Base-by-base conservation (phyloP, 1,284 basidiomycete species). In the Sanghuangporus baumii region DNA sequence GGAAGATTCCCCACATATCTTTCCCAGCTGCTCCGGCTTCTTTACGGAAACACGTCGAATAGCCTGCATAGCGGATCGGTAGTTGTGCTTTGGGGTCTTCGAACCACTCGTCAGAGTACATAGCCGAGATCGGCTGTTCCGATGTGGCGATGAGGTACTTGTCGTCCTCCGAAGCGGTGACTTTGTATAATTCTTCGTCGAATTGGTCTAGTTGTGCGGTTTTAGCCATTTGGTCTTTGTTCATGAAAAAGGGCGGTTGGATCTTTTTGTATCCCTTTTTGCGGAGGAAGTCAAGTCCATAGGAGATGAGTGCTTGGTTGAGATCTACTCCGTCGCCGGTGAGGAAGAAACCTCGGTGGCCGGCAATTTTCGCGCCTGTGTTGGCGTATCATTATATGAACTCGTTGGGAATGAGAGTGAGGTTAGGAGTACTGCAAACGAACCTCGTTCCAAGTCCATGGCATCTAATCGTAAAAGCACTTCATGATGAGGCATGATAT, bases 1-100 rank as follows among this genome's bases (percentile, higher is more conserved):
- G 93, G 87, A 99, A 99, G 76, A 98, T 98, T 64, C 96, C 97
- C 95, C 96, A 98, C 78, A 97, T 98, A 72, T 99, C 97, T 62
- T 94, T 90, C 14, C 97, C 97, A 51, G 95, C 94, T 4, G 93
- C 91, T 55, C 96, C 97, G 3, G 96, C 96, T 78, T 99, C 96
- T 77, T 98, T 99, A 55, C 97, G 87, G 89, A 99, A 99, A 75
- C 96, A 99, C n/a, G 96, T 99, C 71, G 88, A 89, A 74, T 89
- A 90, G 12, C 89, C 88, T 0, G 88, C 92, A 71, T 88, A 95
- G 76, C 84, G 82, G 73, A 98, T 84, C 6, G 97, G 96, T 9
- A 99, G 87, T 74, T 96, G 93, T 50, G 84, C 86, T 66, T 94
- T 87, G 3, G 95, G 95, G 73, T 85, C 86, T 72, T 98, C 96